phyloP scores from a whole-genome alignment of 345 rosid species.

The Melastoma malabathricum region DNA sequence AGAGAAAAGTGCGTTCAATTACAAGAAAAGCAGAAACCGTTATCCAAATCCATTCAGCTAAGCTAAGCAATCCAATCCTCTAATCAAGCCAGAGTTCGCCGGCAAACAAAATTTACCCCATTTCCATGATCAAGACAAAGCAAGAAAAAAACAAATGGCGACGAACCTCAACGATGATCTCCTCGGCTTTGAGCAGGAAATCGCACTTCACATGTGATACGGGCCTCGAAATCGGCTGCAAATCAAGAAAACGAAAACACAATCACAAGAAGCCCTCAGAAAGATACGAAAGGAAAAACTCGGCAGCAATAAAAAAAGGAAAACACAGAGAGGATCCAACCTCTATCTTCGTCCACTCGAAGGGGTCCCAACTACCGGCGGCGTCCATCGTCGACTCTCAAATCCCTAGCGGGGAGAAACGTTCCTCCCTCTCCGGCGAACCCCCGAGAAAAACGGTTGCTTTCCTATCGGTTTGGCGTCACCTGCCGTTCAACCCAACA shows the following conservation, averaged over 20 bases:
- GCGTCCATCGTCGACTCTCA: constrained; percentile 30
- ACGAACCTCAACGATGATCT: constrained; percentile 49
- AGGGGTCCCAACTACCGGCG: constrained; percentile 69
- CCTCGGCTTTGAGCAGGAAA: constrained; percentile 66
- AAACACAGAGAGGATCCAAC: constrained; percentile 11
- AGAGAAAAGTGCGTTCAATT: background rate
- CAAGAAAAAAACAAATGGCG: background rate
- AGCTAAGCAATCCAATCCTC: too few species aligned
- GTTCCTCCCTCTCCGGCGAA: too few species aligned
- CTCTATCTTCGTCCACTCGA: constrained; percentile 76
- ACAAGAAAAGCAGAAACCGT: constrained; percentile 1
- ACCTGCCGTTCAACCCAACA: too few species aligned
- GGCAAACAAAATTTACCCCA: too few species aligned
- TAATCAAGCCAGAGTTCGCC: too few species aligned
- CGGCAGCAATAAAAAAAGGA: constrained; percentile 8
- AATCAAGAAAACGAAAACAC: constrained; percentile 4
- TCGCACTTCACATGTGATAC: constrained; percentile 39
- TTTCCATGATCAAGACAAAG: background rate
- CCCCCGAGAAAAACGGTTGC: too few species aligned
- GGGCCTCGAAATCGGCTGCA: constrained; percentile 37
- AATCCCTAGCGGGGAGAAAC: too few species aligned
- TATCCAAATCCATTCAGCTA: background rate
- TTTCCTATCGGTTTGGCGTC: too few species aligned
- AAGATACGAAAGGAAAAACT: background rate
- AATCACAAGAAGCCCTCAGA: constrained; percentile 1